Conservation (phyloP, 1,284 basidiomycete species). For the Grifola frondosa region DNA sequence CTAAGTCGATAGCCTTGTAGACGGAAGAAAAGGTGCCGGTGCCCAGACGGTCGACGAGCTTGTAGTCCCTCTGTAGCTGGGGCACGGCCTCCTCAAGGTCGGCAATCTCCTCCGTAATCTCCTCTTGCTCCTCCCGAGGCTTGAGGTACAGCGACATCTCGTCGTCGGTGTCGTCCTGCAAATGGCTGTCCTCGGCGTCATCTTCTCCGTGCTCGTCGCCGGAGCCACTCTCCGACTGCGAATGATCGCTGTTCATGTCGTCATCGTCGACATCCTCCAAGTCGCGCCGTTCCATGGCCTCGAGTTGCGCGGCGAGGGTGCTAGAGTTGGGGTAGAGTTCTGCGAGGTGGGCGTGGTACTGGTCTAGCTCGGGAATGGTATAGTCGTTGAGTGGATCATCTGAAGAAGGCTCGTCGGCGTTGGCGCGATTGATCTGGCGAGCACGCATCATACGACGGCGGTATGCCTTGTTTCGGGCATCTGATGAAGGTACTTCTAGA, state of each 20-base stretch:
- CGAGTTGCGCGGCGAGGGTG: constrained; percentile 10
- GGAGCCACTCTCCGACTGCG: constrained; percentile 22
- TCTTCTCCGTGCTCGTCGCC: constrained; percentile 32
- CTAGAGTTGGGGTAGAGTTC: constrained; percentile 33
- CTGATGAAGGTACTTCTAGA: constrained; percentile 67
- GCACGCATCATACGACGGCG: constrained; percentile 28
- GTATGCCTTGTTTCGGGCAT: constrained; percentile 52
- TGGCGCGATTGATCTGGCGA: constrained; percentile 16
- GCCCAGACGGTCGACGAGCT: constrained; percentile 87
- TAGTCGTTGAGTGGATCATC: constrained; percentile 50
- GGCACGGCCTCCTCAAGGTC: constrained; percentile 65
- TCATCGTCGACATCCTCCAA: constrained; percentile 35
- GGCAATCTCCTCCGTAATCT: constrained; percentile 76
- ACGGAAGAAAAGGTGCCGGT: constrained; percentile 99
- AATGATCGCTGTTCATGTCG: constrained; percentile 41
- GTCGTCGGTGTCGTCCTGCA: constrained; percentile 51
- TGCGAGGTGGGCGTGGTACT: constrained; percentile 58
- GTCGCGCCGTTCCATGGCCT: constrained; percentile 1
- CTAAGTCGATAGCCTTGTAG: constrained; percentile 91
- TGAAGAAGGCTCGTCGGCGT: constrained; percentile 39
- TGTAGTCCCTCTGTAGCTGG: constrained; percentile 68
- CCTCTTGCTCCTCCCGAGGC: constrained; percentile 67
- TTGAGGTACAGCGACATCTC: constrained; percentile 56
- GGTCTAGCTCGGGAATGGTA: constrained; percentile 39
- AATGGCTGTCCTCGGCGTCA: constrained; percentile 37